Conservation (phyloP, 768 basidiomycete genomes). For the Lactifluus rugatus region DNA sequence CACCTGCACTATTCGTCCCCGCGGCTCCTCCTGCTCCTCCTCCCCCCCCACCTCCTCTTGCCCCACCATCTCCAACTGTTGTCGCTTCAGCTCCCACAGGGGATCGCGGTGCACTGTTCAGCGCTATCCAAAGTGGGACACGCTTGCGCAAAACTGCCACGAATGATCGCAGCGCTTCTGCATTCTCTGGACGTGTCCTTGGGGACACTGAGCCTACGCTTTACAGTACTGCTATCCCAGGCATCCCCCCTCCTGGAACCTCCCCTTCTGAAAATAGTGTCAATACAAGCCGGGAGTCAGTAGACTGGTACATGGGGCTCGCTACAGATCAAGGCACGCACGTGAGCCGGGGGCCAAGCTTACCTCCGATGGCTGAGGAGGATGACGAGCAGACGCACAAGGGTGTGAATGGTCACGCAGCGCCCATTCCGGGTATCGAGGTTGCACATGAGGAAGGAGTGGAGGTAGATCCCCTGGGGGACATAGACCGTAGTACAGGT, state of each 20-base stretch:
- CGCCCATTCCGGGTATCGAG: slow-evolving; percentile 45
- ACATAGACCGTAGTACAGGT: slow-evolving; percentile 62
- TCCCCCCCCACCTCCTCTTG: slow-evolving; percentile 28
- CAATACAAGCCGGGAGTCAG: slow-evolving; percentile 45
- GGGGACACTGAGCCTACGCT: slow-evolving; percentile 62
- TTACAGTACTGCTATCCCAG: slow-evolving; percentile 49
- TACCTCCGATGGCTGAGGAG: slow-evolving; percentile 51
- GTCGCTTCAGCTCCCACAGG: slow-evolving; percentile 31
- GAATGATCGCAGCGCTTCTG: slow-evolving; percentile 67
- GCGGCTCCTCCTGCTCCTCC: slow-evolving; percentile 29
- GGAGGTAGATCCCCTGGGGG: slow-evolving; percentile 46
- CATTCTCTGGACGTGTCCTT: slow-evolving; percentile 65
- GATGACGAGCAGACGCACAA: slow-evolving; percentile 44
- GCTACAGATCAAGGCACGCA: slow-evolving; percentile 55
- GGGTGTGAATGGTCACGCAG: slow-evolving; percentile 21
- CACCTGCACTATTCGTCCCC: slow-evolving; percentile 27
- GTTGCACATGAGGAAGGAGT: slow-evolving; percentile 36
- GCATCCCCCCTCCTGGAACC: slow-evolving; percentile 33
- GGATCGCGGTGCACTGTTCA: slow-evolving; percentile 57
- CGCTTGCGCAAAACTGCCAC: slow-evolving; percentile 69
- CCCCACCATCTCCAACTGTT: slow-evolving; percentile 24
- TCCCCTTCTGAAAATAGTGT: slow-evolving; percentile 32
- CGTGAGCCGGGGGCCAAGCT: slow-evolving; percentile 27
- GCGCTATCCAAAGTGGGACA: slow-evolving; percentile 69
- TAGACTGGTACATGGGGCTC: slow-evolving; percentile 86